A percentile compares a stretch with the other conserved stretches of the same genome.
These are phyloP conservation scores for Pleomassaria siparia DNA, from an alignment of 2,329 filamentous ascomycete genomes.

Conservation along the genomic window DNA sequence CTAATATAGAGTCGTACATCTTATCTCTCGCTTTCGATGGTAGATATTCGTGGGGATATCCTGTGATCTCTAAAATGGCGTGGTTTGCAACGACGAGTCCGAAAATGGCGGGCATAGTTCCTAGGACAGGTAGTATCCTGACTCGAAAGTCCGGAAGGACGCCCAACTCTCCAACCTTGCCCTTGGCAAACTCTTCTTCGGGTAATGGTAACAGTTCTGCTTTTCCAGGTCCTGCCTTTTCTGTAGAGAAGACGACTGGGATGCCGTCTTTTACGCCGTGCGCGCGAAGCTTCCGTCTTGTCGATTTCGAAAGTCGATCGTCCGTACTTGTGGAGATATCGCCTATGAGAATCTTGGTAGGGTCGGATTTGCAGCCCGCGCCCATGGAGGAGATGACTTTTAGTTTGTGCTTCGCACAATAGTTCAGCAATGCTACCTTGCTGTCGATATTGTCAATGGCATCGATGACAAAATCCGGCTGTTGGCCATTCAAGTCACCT, in stretches of 20 bases:
- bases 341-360: conserved; percentile 82
- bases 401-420: conserved; percentile 76
- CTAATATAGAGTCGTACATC: conserved; percentile 84
- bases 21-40: conserved; percentile 82
- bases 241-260: conserved; percentile 88
- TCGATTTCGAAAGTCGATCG: conserved; percentile 83
- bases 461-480: conserved; percentile 88
- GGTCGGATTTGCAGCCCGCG: conserved; percentile 87
- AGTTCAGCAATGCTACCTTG: conserved; percentile 86
- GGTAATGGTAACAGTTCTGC: conserved; percentile 83
- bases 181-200: conserved; percentile 86
- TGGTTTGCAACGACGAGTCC: conserved; percentile 91
- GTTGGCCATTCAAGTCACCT: conserved; percentile 64
- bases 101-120: conserved; percentile 97
- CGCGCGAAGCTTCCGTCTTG: conserved; percentile 73
- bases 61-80: conserved; percentile 77
- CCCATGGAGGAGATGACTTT: conserved; percentile 95
- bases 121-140: conserved; percentile 89
- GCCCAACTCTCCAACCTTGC: conserved; percentile 80
- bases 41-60: conserved; percentile 84
- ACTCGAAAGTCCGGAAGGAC: conserved; percentile 91
- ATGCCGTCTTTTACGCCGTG: conserved; percentile 82
- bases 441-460: conserved; percentile 98
- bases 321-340: conserved; percentile 89
- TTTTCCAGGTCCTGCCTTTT: conserved; percentile 87